Evolutionary conservation across 345 rosid species (phyloP).

Genomic region (thale cress (Arabidopsis thaliana)): TAIR10.1 NC_003076.8:25578501-25579000

Average conservation of each 20-base stretch:
- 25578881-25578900: conserved; percentile 11
- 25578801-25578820: neutral
- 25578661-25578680: conserved; percentile 98
- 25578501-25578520: neutral
- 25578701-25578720: conserved; percentile 12
- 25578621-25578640: conserved; percentile 29
- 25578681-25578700: conserved; percentile 70
- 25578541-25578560: neutral
- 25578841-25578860: conserved; percentile 23
- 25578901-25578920: conserved; percentile 22
- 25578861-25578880: conserved; percentile 18
- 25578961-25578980: conserved; percentile 99
- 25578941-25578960: conserved; percentile 67
- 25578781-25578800: conserved; percentile 3
- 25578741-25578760: neutral
- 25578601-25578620: conserved; percentile 15
- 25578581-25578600: neutral
- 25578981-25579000: conserved; percentile 91
- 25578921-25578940: conserved; percentile 26
- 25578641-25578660: conserved; percentile 92
- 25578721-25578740: conserved; percentile 12
- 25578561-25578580: neutral
- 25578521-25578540: conserved; percentile 7
- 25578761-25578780: conserved; percentile 24
- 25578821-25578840: neutral